Conservation (phyloP, 768 basidiomycete genomes). For the Trametes cubensis region DNA sequence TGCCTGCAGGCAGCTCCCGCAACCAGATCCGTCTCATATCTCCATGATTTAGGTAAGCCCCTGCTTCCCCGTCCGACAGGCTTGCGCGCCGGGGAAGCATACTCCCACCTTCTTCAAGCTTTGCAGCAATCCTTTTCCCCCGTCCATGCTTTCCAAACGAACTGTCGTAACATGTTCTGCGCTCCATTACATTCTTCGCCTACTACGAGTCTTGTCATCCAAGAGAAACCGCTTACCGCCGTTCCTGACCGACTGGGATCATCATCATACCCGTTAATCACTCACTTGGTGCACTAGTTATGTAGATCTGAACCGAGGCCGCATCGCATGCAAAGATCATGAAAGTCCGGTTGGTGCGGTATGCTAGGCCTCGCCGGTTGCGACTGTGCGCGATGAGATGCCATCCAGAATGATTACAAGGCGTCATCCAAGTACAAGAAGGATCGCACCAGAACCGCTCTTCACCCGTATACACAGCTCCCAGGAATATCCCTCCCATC, state of each 20-base stretch:
- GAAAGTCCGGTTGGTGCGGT: not conserved
- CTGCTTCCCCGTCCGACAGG: constrained; percentile 26
- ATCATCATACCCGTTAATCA: constrained; percentile 17
- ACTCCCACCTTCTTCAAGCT: constrained; percentile 9
- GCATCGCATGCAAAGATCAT: constrained; percentile 12
- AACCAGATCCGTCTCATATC: constrained; percentile 30
- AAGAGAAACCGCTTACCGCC: constrained; percentile 11
- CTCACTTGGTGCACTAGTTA: not conserved
- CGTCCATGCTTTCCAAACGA: constrained; percentile 5
- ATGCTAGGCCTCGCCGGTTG: constrained; percentile 6
- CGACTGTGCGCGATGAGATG: constrained; percentile 21
- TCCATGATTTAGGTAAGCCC: constrained; percentile 34
- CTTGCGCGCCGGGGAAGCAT: constrained; percentile 16
- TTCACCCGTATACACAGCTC: constrained; percentile 24
- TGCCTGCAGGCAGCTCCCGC: constrained; percentile 36
- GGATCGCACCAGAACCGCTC: constrained; percentile 21
- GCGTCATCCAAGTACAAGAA: constrained; percentile 20
- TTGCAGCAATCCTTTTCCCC: constrained; percentile 14
- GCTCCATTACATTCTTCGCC: constrained; percentile 16
- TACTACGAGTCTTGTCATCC: constrained; percentile 1
- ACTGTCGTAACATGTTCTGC: constrained; percentile 1
- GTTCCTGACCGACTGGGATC: constrained; percentile 17
- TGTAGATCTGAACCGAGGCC: constrained; percentile 16
- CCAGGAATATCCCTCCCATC: constrained; percentile 25
- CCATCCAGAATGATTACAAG: constrained; percentile 15